Evolutionary conservation across 768 basidiomycete genomes (phyloP).

Genomic region (Lactarius quietus): DNA sequence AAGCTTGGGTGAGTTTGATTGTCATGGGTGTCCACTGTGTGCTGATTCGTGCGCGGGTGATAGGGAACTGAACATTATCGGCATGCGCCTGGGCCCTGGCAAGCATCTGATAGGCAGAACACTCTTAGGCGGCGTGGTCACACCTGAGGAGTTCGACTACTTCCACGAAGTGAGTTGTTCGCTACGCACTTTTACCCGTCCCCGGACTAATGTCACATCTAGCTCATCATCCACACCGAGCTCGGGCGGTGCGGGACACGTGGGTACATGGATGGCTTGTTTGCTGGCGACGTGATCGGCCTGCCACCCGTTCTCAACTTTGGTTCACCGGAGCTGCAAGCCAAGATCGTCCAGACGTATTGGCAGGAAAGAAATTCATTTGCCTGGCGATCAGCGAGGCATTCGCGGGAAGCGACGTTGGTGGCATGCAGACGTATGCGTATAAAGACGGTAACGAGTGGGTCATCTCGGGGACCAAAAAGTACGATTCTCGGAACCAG

Average conservation of each 20-base stretch:
- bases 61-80: conserved; percentile 73
- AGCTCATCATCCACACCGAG: conserved; percentile 81
- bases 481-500: conserved; percentile 42
- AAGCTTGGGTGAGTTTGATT: conserved; percentile 63
- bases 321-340: conserved; percentile 68
- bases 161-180: conserved; percentile 73
- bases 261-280: conserved; percentile 83
- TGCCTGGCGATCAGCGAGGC: conserved; percentile 92
- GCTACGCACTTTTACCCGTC: not conserved
- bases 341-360: conserved; percentile 67
- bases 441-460: conserved; percentile 80
- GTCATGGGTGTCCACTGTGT: not conserved
- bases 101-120: conserved; percentile 78
- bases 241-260: conserved; percentile 79
- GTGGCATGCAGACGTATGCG: conserved; percentile 82
- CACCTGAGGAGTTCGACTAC: conserved; percentile 86
- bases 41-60: not conserved
- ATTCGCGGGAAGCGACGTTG: conserved; percentile 85
- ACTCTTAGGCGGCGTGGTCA: conserved; percentile 71
- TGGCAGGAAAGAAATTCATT: conserved; percentile 79
- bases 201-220: conserved; percentile 10
- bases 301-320: conserved; percentile 88
- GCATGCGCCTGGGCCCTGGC: conserved; percentile 89
- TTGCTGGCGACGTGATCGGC: conserved; percentile 81
- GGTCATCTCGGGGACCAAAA: conserved; percentile 92